A percentile compares a stretch with the other conserved stretches of the same genome.
phyloP scores from a whole-genome alignment of 2,329 filamentous ascomycete species.

The Colletotrichum somersetense region DNA sequence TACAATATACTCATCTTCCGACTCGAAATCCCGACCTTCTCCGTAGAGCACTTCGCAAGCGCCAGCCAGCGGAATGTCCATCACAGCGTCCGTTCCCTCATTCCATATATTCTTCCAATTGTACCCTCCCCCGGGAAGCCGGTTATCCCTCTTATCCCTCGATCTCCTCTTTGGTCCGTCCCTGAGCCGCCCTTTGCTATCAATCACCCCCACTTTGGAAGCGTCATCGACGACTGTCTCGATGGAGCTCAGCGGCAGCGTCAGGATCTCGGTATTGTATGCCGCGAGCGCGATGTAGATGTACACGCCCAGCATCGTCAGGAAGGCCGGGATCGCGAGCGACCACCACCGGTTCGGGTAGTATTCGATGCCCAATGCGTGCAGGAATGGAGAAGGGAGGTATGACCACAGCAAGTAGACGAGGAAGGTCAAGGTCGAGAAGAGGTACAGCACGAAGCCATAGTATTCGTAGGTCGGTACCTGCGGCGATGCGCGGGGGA shows the following conservation, averaged over 20 bases:
- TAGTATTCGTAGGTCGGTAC: slow-evolving; percentile 99
- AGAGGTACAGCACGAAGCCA: slow-evolving; percentile 95
- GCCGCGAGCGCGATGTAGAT: slow-evolving; percentile 93
- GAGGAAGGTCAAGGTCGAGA: slow-evolving; percentile 84
- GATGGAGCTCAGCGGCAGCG: slow-evolving; percentile 80
- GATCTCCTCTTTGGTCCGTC: slow-evolving; percentile 51
- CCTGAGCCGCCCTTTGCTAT: slow-evolving; percentile 71
- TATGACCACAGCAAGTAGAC: slow-evolving; percentile 85
- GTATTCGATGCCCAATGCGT: slow-evolving; percentile 94
- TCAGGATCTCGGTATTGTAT: slow-evolving; percentile 92
- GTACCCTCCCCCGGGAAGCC: slow-evolving; percentile 55
- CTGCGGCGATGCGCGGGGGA: slow-evolving; percentile 88
- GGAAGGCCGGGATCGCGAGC: slow-evolving; percentile 88
- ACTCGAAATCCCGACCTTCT: slow-evolving; percentile 55
- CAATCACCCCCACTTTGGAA: slow-evolving; percentile 86
- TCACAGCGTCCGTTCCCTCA: slow-evolving; percentile 93
- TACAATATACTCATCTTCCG: slow-evolving; percentile 43
- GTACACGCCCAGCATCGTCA: slow-evolving; percentile 90
- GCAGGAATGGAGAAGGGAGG: slow-evolving; percentile 90
- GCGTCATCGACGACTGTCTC: slow-evolving; percentile 95
- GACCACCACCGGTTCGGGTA: slow-evolving; percentile 99
- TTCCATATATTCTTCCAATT: slow-evolving; percentile 91
- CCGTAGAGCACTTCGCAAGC: slow-evolving; percentile 97
- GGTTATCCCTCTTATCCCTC: slow-evolving; percentile 51
- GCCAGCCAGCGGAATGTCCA: slow-evolving; percentile 95